These are phyloP conservation scores for Bromus sterilis DNA, from an alignment of 176 grass and related monocot species.

Conservation along the genomic window DNA sequence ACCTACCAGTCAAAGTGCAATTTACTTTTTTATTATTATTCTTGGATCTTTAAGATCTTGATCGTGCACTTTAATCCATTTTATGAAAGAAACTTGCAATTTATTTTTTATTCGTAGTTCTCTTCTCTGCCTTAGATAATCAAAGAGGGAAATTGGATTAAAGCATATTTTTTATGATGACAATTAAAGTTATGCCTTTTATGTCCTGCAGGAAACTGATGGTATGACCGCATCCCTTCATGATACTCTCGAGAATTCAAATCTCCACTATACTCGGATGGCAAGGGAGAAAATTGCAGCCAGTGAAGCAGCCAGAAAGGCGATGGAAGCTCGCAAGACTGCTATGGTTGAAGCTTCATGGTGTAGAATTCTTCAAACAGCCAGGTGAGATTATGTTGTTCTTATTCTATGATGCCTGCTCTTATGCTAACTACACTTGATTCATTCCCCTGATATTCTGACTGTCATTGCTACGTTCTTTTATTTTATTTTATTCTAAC, in stretches of 20 bases:
- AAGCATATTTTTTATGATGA: slow-evolving; percentile 1
- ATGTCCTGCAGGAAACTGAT: slow-evolving; percentile 47
- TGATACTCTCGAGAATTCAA: slow-evolving; percentile 69
- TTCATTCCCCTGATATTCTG: background rate
- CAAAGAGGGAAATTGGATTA: background rate
- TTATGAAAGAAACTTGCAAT: background rate
- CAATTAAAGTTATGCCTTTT: slow-evolving; percentile 12
- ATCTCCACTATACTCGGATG: slow-evolving; percentile 86
- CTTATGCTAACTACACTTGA: background rate
- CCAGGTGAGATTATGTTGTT: slow-evolving; percentile 48
- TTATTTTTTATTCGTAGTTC: too few relatives aligned
- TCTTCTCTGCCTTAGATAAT: background rate
- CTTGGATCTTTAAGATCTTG: background rate
- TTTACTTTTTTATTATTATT: background rate
- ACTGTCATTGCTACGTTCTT: background rate
- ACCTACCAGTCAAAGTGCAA: background rate
- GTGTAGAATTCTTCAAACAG: slow-evolving; percentile 92
- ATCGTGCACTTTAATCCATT: background rate
- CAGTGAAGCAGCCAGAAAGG: slow-evolving; percentile 66
- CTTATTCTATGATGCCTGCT: background rate
- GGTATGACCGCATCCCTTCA: slow-evolving; percentile 83
- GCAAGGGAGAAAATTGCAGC: slow-evolving; percentile 94
- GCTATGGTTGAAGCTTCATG: slow-evolving; percentile 93
- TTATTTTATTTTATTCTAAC: background rate
- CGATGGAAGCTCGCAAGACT: slow-evolving; percentile 79